Evolutionary conservation across 2,329 filamentous ascomycete species (phyloP).

Genomic region (Fusarium nygamai): DNA sequence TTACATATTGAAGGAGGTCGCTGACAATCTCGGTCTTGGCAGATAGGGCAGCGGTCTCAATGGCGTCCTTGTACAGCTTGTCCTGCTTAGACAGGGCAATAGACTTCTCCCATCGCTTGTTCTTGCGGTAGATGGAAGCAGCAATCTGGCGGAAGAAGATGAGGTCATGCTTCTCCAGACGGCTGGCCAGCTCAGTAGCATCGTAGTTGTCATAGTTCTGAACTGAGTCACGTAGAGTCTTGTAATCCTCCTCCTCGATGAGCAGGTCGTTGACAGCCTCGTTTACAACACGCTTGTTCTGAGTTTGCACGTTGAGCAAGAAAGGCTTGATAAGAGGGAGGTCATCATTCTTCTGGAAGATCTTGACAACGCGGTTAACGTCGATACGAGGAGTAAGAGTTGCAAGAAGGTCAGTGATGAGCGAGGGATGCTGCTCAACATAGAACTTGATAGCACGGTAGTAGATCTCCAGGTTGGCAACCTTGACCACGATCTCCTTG

Average conservation of each 20-base stretch:
- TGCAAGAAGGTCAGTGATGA: slow-evolving; percentile 95
- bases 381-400: slow-evolving; percentile 92
- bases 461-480: slow-evolving; percentile 98
- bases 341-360: slow-evolving; percentile 99
- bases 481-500: slow-evolving; percentile 98
- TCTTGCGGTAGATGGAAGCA: slow-evolving; percentile 98
- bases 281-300: slow-evolving; percentile 99
- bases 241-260: slow-evolving; percentile 99
- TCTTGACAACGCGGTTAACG: slow-evolving; percentile 98
- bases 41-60: slow-evolving; percentile 95
- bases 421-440: slow-evolving; percentile 93
- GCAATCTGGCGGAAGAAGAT: slow-evolving; percentile 99
- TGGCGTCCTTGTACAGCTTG: slow-evolving; percentile 99
- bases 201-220: slow-evolving; percentile 99
- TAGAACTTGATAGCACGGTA: slow-evolving; percentile 98
- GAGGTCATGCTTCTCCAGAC: slow-evolving; percentile 95
- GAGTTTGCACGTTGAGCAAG: slow-evolving; percentile 91
- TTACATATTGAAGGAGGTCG: slow-evolving; percentile 94
- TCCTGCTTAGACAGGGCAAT: slow-evolving; percentile 98
- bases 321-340: slow-evolving; percentile 98
- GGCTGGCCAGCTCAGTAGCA: slow-evolving; percentile 87
- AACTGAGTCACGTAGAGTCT: slow-evolving; percentile 96
- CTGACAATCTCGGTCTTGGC: slow-evolving; percentile 92
- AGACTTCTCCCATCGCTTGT: slow-evolving; percentile 99
- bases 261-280: slow-evolving; percentile 97